Base-by-base conservation (phyloP, 208 protist species). In the Crithidia acanthocephali region DNA sequence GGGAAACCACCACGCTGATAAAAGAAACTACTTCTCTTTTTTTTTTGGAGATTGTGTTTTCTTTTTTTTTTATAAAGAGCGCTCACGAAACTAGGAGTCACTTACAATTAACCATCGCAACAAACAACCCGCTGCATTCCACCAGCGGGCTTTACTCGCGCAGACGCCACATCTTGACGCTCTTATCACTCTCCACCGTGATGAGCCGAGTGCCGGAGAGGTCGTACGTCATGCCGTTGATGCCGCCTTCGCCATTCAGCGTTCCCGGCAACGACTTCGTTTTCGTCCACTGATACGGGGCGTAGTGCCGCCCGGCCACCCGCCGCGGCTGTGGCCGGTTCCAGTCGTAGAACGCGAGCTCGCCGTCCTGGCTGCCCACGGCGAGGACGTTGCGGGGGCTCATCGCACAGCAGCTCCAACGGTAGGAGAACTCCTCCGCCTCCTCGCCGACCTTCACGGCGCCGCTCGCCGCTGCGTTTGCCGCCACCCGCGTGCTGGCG, bases 181-280 rank as follows among this genome's bases (percentile, higher is more conserved):
- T 97, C 88, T 99, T 99, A 84, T 99, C 99, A 37, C 95, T 98
- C 75, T 99, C 98, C 27, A 91, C 89, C 0, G 98, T 99, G 72
- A 99, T 98, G 58, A 99, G 85, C 32, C 98, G 92, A n/a, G 94
- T 95, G 40, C 98, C 98, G 9, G 98, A 98, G n/a, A 81, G 62
- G 87, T 99, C 99, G 65, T 98, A 99, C 2, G 83, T 60, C 33
- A 93, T 57, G 11, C 73, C 60, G 63, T 95, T 98, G 28, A 99
- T 96, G 37, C 97, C 98, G 0, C 86, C 85, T 75, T 99, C 98
- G 23, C 90, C 88, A 3, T 71, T 59, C 44, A 90, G 68, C 33
- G 89, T 95, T 2, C 87, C 91, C 33, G 86, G 88, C 73, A 96
- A 71, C 27, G 81, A 85, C 64, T 91, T 92, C n/a, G 90, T 94